phyloP scores from a whole-genome alignment of 2,329 filamentous ascomycete species.

The Botrytis galanthina region DNA sequence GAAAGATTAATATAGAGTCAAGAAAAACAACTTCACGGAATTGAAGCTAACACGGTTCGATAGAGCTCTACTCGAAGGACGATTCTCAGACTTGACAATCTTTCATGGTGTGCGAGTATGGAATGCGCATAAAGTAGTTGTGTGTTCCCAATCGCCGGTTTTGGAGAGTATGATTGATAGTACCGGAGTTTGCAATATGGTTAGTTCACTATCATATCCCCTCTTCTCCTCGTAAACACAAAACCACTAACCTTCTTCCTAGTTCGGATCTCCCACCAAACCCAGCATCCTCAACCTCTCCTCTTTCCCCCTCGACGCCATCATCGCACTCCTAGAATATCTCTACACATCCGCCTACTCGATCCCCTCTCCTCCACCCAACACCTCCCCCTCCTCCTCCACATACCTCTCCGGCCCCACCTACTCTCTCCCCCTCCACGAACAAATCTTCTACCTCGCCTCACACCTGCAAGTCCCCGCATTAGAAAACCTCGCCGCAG shows the following conservation, averaged over 20 bases:
- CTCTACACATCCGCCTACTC: slow-evolving; percentile 31
- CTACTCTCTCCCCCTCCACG: slow-evolving; percentile 25
- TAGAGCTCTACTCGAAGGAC: slow-evolving; percentile 30
- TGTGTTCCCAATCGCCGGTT: slow-evolving; percentile 30
- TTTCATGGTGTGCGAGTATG: slow-evolving; percentile 27
- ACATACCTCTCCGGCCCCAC: not conserved
- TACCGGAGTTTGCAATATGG: not conserved
- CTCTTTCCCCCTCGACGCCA: slow-evolving; percentile 19
- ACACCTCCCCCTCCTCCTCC: slow-evolving; percentile 19
- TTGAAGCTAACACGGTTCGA: not conserved
- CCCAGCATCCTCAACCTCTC: slow-evolving; percentile 23
- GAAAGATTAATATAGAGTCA: too few relatives aligned
- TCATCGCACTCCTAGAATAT: slow-evolving; percentile 28
- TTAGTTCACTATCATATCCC: not conserved
- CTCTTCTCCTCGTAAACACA: not conserved
- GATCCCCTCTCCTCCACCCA: not conserved
- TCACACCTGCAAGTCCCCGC: slow-evolving; percentile 21
- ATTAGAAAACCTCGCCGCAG: slow-evolving; percentile 20
- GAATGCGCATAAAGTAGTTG: slow-evolving; percentile 32
- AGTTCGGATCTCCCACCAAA: not conserved
- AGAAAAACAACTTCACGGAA: not conserved
- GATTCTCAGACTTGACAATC: slow-evolving; percentile 32
- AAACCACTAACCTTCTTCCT: not conserved
- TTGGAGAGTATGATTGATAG: slow-evolving; percentile 27
- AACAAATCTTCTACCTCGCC: slow-evolving; percentile 28